These are phyloP conservation scores for Poa annua DNA, from an alignment of 176 grass and related monocot genomes.

Conservation along the genomic window DNA sequence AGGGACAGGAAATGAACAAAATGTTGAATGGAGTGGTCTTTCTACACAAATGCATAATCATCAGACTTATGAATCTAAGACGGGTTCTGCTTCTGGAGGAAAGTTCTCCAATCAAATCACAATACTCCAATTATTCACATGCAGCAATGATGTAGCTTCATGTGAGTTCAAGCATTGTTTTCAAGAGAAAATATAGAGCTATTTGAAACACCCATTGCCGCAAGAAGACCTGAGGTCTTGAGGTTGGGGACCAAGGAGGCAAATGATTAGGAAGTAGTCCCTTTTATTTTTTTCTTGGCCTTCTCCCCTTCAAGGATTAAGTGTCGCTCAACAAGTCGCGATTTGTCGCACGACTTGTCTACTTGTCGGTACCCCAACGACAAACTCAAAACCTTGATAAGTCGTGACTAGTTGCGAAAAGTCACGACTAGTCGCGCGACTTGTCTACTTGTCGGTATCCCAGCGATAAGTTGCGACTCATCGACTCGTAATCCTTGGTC, in stretches of 20 bases:
- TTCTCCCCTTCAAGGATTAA: slow-evolving; percentile 16
- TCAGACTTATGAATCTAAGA: not conserved
- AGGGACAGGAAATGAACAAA: no score
- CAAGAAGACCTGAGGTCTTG: not conserved
- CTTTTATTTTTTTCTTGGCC: not conserved
- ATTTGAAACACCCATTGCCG: not conserved
- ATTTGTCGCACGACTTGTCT: no score
- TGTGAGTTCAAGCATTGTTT: not conserved
- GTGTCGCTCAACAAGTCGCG: no score
- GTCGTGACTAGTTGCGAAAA: no score
- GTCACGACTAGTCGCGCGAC: no score
- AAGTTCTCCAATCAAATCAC: slow-evolving; percentile 11
- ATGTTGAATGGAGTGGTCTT: not conserved
- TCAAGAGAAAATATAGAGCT: not conserved
- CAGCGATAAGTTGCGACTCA: no score
- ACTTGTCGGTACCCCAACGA: no score
- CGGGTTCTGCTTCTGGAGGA: slow-evolving; percentile 11
- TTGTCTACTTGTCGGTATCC: no score
- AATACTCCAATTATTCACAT: slow-evolving; percentile 10
- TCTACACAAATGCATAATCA: not conserved
- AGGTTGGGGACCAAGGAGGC: not conserved
- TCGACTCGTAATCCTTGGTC: no score
- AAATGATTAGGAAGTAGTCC: not conserved
- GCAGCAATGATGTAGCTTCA: not conserved
- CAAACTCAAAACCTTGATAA: no score